phyloP scores from a whole-genome alignment of 2,329 filamentous ascomycete species.

The Neofusicoccum parvum region DNA sequence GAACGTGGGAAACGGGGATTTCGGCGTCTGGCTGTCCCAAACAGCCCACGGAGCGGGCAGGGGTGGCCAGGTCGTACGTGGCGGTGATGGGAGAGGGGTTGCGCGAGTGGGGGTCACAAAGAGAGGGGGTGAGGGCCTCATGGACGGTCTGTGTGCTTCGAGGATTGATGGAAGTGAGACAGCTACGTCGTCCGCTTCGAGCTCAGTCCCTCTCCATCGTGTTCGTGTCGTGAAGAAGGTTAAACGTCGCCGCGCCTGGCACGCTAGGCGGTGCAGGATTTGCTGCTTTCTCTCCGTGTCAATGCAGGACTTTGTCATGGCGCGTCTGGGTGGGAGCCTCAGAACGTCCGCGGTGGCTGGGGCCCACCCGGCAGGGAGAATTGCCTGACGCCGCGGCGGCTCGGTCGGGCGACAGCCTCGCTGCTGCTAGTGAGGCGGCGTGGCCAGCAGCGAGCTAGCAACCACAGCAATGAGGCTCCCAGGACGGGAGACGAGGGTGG shows the following conservation, averaged over 20 bases:
- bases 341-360: not conserved
- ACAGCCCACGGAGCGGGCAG: not conserved
- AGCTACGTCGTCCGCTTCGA: not conserved
- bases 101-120: not conserved
- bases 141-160: not conserved
- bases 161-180: slow-evolving; percentile 3
- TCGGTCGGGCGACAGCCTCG: not conserved
- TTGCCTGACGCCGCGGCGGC: not conserved
- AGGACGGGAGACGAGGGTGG: not conserved
- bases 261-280: not conserved
- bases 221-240: not conserved
- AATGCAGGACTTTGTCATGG: not conserved
- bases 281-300: not conserved
- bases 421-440: too few species aligned
- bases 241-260: not conserved
- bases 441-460: too few species aligned
- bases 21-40: not conserved
- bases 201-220: not conserved
- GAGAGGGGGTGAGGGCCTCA: not conserved
- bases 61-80: not conserved
- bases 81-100: not conserved
- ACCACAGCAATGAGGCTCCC: not conserved
- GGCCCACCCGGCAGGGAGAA: not conserved
- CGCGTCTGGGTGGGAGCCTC: not conserved
- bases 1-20: slow-evolving; percentile 8